Percentiles rank a stretch among this genome's conserved stretches.
These are phyloP conservation scores for Sporopachydermia lactativora DNA, from an alignment of 805 yeast species.

Conservation along the genomic window DNA sequence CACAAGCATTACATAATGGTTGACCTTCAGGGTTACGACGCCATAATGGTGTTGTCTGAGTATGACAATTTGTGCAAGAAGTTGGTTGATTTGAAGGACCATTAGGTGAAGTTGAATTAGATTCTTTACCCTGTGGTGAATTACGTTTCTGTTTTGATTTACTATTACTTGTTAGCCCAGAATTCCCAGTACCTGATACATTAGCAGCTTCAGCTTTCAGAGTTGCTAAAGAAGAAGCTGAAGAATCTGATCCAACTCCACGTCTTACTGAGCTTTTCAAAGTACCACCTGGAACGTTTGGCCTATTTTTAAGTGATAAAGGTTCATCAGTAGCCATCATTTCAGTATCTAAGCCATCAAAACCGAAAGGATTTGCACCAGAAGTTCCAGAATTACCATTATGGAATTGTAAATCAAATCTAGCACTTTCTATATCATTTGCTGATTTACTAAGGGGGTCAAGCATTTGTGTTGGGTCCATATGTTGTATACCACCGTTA, in stretches of 20 bases:
- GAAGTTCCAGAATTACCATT: too few relatives aligned
- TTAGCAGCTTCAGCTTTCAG: background rate
- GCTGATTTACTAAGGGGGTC: background rate
- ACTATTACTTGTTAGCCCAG: too few relatives aligned
- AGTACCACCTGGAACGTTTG: background rate
- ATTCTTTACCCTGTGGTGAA: constrained; percentile 4
- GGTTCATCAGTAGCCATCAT: background rate
- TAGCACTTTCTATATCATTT: background rate
- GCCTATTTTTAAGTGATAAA: constrained; percentile 3
- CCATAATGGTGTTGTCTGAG: constrained; percentile 92
- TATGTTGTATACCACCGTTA: background rate
- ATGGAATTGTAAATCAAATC: too few relatives aligned
- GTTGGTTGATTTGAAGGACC: constrained; percentile 20
- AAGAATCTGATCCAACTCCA: background rate
- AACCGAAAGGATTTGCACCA: too few relatives aligned
- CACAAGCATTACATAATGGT: constrained; percentile 94
- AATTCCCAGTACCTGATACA: too few relatives aligned
- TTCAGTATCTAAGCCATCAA: background rate
- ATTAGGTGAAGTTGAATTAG: background rate
- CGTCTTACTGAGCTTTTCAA: background rate
- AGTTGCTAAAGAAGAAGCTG: constrained; percentile 3
- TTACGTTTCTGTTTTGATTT: constrained; percentile 2
- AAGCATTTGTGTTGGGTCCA: background rate
- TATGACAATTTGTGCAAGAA: constrained; percentile 75
- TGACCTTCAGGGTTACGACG: constrained; percentile 85